Evolutionary conservation across 1,284 basidiomycete species (phyloP).

Genomic region (Polyporus tsugae): DNA sequence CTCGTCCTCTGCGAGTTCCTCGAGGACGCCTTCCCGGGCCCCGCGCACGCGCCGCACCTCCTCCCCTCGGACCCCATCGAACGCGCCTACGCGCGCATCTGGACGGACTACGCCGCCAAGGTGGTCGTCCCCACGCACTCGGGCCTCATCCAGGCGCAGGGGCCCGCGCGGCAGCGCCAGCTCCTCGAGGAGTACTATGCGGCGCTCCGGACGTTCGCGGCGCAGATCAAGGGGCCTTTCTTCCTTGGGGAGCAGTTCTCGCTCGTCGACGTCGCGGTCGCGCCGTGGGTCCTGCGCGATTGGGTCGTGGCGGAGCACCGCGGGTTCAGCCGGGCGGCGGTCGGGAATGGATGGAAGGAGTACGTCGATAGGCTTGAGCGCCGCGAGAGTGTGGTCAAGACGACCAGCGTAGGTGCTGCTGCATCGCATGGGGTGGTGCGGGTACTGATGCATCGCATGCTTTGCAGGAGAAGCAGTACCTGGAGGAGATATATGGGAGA

Average conservation of each 20-base stretch:
- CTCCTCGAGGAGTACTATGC: slow-evolving; percentile 1
- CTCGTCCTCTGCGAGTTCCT: slow-evolving; percentile 67
- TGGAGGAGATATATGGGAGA: slow-evolving; percentile 53
- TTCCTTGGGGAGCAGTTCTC: slow-evolving; percentile 65
- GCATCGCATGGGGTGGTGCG: background rate
- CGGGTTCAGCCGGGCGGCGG: slow-evolving; percentile 54
- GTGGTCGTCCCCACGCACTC: slow-evolving; percentile 60
- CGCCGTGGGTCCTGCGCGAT: slow-evolving; percentile 64
- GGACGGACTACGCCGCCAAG: slow-evolving; percentile 49
- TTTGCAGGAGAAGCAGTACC: slow-evolving; percentile 4
- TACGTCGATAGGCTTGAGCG: slow-evolving; percentile 54
- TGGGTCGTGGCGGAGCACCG: slow-evolving; percentile 58
- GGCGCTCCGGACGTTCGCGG: slow-evolving; percentile 53
- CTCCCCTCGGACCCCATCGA: slow-evolving; percentile 59
- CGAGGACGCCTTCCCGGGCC: slow-evolving; percentile 59
- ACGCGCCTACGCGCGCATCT: slow-evolving; percentile 56
- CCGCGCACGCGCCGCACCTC: slow-evolving; percentile 50
- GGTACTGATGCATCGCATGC: background rate
- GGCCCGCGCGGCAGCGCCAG: slow-evolving; percentile 48
- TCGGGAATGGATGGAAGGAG: slow-evolving; percentile 53
- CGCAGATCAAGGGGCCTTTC: slow-evolving; percentile 63
- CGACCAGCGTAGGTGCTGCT: slow-evolving; percentile 53
- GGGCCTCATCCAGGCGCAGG: slow-evolving; percentile 61
- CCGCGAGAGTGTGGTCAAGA: slow-evolving; percentile 58
- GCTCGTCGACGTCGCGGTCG: slow-evolving; percentile 65